Evolutionary conservation across 2,329 filamentous ascomycete genomes (phyloP), one percentile per base, ranked within the genome.

Genomic region (Fusarium sp.): DNA sequence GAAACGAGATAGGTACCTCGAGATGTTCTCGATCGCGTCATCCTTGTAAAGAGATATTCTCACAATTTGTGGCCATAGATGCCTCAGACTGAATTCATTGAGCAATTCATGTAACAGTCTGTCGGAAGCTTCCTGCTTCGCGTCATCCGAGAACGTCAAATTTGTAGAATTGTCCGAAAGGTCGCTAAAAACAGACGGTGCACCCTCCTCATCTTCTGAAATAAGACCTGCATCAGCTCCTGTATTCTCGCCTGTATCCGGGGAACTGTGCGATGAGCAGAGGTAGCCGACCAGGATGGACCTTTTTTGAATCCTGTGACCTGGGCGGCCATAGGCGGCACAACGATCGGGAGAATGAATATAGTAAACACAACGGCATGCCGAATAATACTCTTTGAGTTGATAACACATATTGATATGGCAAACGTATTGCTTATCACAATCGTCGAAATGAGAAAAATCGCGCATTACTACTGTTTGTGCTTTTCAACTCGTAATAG

Each of bases 311-410:
- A 94, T 82, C 41, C 74, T 74, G 75, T 97, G 93, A 40, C 90
- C 90, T 45, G 87, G 86, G 63, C 90, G 88, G 63, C 90, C 91
- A 76, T 92, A 92, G 18, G 87, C 84, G 38, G 88, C 83, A 77
- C 94, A 97, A 62, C 91, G 91, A 76, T 97, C 93, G 70, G 97
- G 85, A 36, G 92, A 89, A 78, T 97, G 93, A 74, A 90, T 86
- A 83, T 94, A 92, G 83, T 97, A 97, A 71, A 94, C 84, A 80
- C 51, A 54, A 20, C 31, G 20, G 9, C 51, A 54, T 13, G 20
- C 20, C 3, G 20, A 4, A 28, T 54, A 54, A 1, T 11, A 6
- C 23, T 54, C 51, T 8, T 4, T 11, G 5, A 54, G 4, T 16
- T 54, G 38, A 30, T 20, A 36, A 18, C 51, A 54, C 51, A 54